These are phyloP conservation scores for Entelexis sorbosivorans DNA, from an alignment of 1,139 yeast genomes.

Conservation along the genomic window DNA sequence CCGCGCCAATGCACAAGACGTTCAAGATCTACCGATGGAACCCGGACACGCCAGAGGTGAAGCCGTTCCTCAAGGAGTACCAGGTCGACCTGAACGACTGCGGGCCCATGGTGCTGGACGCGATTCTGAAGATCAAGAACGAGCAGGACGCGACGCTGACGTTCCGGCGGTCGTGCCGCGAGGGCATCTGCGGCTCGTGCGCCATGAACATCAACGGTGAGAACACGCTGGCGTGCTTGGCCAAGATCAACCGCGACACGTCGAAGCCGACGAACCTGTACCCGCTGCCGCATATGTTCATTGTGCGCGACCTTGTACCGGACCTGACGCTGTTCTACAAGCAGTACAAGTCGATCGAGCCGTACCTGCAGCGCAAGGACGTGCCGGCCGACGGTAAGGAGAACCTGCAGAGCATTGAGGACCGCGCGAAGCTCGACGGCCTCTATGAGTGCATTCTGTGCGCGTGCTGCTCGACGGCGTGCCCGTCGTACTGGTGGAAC, in stretches of 20 bases:
- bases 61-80: slow-evolving; percentile 78
- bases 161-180: slow-evolving; percentile 97
- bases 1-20: slow-evolving; percentile 51
- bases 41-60: slow-evolving; percentile 90
- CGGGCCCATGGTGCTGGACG: slow-evolving; percentile 98
- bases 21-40: slow-evolving; percentile 96
- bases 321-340: slow-evolving; percentile 95
- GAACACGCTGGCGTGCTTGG: slow-evolving; percentile 91
- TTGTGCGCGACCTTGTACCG: slow-evolving; percentile 93
- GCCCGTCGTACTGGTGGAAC: slow-evolving; percentile 99
- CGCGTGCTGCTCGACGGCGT: slow-evolving; percentile 97
- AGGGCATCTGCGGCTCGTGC: slow-evolving; percentile 99
- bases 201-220: slow-evolving; percentile 99
- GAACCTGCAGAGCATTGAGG: slow-evolving; percentile 80
- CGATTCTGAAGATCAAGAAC: slow-evolving; percentile 83
- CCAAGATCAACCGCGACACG: slow-evolving; percentile 77
- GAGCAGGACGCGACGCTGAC: slow-evolving; percentile 94
- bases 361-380: slow-evolving; percentile 77
- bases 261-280: slow-evolving; percentile 74
- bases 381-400: slow-evolving; percentile 87
- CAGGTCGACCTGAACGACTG: slow-evolving; percentile 77
- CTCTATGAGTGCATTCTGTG: slow-evolving; percentile 94
- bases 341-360: slow-evolving; percentile 97
- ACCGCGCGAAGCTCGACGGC: slow-evolving; percentile 94
- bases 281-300: slow-evolving; percentile 97